These are phyloP conservation scores for Gnomoniopsis sp. DNA, from an alignment of 2,329 filamentous ascomycete species.

Conservation along the genomic window DNA sequence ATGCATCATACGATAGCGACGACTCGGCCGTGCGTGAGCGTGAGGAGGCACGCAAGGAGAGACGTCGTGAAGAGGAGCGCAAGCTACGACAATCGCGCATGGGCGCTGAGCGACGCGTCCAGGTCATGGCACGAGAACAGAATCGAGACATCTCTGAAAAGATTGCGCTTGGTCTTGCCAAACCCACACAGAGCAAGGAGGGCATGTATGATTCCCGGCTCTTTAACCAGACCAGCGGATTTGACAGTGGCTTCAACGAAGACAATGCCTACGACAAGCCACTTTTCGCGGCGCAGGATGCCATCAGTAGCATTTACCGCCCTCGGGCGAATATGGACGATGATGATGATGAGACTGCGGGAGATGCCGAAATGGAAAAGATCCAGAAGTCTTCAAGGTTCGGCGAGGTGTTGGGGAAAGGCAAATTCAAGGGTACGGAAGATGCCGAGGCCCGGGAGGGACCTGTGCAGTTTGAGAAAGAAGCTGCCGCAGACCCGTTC, in stretches of 20 bases:
- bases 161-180: slow-evolving; percentile 88
- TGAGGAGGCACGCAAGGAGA: slow-evolving; percentile 73
- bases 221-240: slow-evolving; percentile 91
- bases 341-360: slow-evolving; percentile 73
- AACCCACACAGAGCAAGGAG: slow-evolving; percentile 87
- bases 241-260: slow-evolving; percentile 91
- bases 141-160: slow-evolving; percentile 97
- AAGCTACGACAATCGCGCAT: slow-evolving; percentile 92
- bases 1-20: slow-evolving; percentile 47
- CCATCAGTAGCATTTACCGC: slow-evolving; percentile 89
- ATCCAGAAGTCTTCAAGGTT: slow-evolving; percentile 85
- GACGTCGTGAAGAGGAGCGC: slow-evolving; percentile 77
- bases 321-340: slow-evolving; percentile 73
- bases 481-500: slow-evolving; percentile 72
- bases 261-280: slow-evolving; percentile 98
- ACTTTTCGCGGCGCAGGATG: slow-evolving; percentile 91
- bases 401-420: slow-evolving; percentile 78
- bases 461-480: slow-evolving; percentile 95
- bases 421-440: slow-evolving; percentile 84
- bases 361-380: slow-evolving; percentile 78
- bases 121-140: slow-evolving; percentile 91
- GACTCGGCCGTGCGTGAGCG: slow-evolving; percentile 71
- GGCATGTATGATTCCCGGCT: slow-evolving; percentile 95
- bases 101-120: slow-evolving; percentile 87
- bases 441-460: slow-evolving; percentile 85